Base-by-base conservation (phyloP, 495 filamentous ascomycete genomes). In the Daldinia loculata region DNA sequence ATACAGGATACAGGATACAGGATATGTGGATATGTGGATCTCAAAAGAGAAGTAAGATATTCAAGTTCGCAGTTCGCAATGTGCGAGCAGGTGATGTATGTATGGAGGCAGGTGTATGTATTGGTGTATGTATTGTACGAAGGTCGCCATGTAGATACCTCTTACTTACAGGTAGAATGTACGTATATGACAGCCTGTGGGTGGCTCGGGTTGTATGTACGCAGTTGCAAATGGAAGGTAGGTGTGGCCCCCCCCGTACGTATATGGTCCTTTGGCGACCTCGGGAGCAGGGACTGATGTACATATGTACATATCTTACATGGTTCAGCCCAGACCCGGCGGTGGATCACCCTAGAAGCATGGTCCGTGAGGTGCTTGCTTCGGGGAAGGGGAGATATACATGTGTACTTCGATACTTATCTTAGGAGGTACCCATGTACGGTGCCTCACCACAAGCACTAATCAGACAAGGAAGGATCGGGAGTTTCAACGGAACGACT, bases 221-320 rank as follows among this genome's bases (percentile, higher is more conserved):
- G 70, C 58, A 65, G 70, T 72, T 72, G 57, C 70, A 72, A 72
- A 72, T 72, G 70, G 70, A 69, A 72, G 70, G 70, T 72, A 72
- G 61, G 61, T 72, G 56, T 65, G 70, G 70, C 62, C 50, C 69
- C 64, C 53, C 56, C n/a, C n/a, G n/a, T n/a, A n/a, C 27, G 29
- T 36, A 41, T 64, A 36, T 61, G 59, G 69, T 66, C 64, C 60
- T 69, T 69, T 65, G 65, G 39, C 50, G 41, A 65, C 65, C 70
- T 72, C 70, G 70, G 70, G 70, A 72, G 48, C 70, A 72, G 60
- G 70, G 70, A 64, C 70, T 72, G 63, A 66, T 68, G 61, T 30
- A 29, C 30, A 34, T 29, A 56, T 56, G 30, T 56, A 56, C 30
- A 56, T 36, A 56, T 56, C 9, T 30, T 56, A 56, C 50, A 53